Evolutionary conservation across 1,284 basidiomycete genomes (phyloP), one percentile per base, ranked within the genome.

Genomic region (Nidula niveotomentosa): DNA sequence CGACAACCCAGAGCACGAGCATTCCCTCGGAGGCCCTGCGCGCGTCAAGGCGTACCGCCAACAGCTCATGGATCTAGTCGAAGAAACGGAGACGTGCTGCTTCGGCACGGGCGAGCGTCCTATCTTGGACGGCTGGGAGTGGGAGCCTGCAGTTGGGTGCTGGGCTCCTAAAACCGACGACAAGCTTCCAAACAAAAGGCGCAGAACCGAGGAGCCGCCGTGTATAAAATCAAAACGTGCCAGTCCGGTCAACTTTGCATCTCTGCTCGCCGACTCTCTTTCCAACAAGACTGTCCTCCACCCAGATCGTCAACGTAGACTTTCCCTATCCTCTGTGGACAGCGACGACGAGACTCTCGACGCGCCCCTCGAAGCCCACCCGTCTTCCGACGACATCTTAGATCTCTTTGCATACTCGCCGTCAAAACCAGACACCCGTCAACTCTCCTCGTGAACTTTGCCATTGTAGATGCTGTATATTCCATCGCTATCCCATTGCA

Each of bases 321-420:
- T 41, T 15, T 12, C 37, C 37, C 15, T 15, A 41, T 12, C 10
- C 37, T 41, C 37, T 51, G 59, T 52, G 52, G 57, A 47, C 46
- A 53, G 36, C n/a, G n/a, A n/a, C n/a, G n/a, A n/a, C n/a, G n/a
- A n/a, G n/a, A n/a, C n/a, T n/a, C n/a, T n/a, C n/a, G n/a, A n/a
- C n/a, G n/a, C n/a, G n/a, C n/a, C n/a, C n/a, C n/a, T n/a, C n/a
- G n/a, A n/a, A n/a, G n/a, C 50, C 37, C 59, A 63, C 47, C 51
- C 48, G 7, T 67, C 69, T 43, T 84, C 82, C 12, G 81, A 84
- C 53, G 81, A 84, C 58, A 73, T 70, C 7, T 64, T 84, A 56
- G 70, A 84, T 63, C 64, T 84, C 53, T 83, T 84, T 63, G 73
- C 76, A 10, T 76, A 70, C n/a, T n/a, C n/a, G n/a, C n/a, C n/a